Evolutionary conservation across 2,329 filamentous ascomycete species (phyloP).

Genomic region (Scedosporium apiospermum): DNA sequence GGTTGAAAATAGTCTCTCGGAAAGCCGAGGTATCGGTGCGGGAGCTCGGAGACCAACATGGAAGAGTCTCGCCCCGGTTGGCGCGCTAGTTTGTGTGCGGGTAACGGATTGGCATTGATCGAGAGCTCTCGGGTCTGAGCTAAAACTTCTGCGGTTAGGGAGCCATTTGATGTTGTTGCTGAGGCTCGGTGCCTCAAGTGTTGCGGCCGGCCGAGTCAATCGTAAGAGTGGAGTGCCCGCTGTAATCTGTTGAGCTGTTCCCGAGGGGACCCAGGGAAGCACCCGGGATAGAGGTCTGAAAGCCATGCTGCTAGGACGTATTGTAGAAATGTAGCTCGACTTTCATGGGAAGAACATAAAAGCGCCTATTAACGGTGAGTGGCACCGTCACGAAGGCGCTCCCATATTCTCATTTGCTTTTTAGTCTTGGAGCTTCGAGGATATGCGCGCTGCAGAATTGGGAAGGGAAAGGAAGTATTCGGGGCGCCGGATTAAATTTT

Average conservation of each 20-base stretch:
- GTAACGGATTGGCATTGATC: not conserved
- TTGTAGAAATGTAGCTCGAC: not conserved
- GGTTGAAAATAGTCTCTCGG: not conserved
- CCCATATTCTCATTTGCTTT: slow-evolving; percentile 1
- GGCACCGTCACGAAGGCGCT: slow-evolving; percentile 4
- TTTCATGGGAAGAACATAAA: not conserved
- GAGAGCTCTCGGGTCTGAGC: not conserved
- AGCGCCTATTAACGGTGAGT: slow-evolving; percentile 1
- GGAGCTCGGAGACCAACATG: not conserved
- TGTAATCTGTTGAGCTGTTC: slow-evolving; percentile 17
- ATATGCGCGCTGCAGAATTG: not conserved
- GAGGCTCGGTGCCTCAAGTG: not conserved
- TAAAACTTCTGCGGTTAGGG: not conserved
- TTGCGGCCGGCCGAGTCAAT: not conserved
- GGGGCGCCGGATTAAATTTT: slow-evolving; percentile 1
- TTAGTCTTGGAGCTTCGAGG: not conserved
- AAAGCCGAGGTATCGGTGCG: not conserved
- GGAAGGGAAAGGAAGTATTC: not conserved
- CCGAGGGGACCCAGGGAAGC: slow-evolving; percentile 37
- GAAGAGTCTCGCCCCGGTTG: not conserved
- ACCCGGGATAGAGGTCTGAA: slow-evolving; percentile 38
- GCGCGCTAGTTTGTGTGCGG: not conserved
- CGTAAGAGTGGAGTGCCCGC: not conserved
- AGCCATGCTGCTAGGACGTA: slow-evolving; percentile 30
- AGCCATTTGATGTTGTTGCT: not conserved